Percentiles rank a stretch among this genome's conserved stretches.
These are phyloP conservation scores for Macroventuria anomochaeta DNA, from an alignment of 2,329 filamentous ascomycete species.

Conservation along the genomic window DNA sequence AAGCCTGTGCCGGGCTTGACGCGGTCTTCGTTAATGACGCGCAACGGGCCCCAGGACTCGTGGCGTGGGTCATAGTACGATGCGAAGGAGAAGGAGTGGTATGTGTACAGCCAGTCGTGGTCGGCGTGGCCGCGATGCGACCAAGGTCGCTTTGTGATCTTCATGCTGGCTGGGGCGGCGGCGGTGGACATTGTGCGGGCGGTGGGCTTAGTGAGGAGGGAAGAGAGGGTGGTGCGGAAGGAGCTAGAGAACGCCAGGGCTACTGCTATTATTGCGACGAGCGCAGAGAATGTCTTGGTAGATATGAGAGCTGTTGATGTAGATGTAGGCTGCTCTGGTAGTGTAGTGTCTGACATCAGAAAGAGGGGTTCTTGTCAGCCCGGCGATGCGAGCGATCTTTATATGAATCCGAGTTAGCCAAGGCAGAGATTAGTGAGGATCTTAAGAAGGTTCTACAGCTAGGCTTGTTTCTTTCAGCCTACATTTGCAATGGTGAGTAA, in stretches of 20 bases:
- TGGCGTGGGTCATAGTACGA: slow-evolving; percentile 71
- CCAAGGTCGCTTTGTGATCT: slow-evolving; percentile 77
- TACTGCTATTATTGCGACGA: slow-evolving; percentile 50
- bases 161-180: slow-evolving; percentile 49
- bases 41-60: slow-evolving; percentile 74
- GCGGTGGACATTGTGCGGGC: slow-evolving; percentile 52
- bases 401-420: slow-evolving; percentile 31
- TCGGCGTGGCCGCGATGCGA: slow-evolving; percentile 75
- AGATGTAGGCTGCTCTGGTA: slow-evolving; percentile 24
- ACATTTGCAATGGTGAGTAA: slow-evolving; percentile 48
- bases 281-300: slow-evolving; percentile 37
- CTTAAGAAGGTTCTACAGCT: slow-evolving; percentile 32
- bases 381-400: slow-evolving; percentile 27
- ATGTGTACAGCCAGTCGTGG: slow-evolving; percentile 87
- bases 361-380: slow-evolving; percentile 18
- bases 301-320: slow-evolving; percentile 23
- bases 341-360: slow-evolving; percentile 40
- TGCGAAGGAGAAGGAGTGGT: slow-evolving; percentile 86
- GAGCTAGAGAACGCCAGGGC: slow-evolving; percentile 55
- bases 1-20: slow-evolving; percentile 78
- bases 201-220: slow-evolving; percentile 39
- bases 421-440: slow-evolving; percentile 27
- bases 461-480: slow-evolving; percentile 24
- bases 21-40: slow-evolving; percentile 89
- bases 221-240: slow-evolving; percentile 47